These are phyloP conservation scores for Penicillium nucicola DNA, from an alignment of 495 filamentous ascomycete species.

Conservation along the genomic window DNA sequence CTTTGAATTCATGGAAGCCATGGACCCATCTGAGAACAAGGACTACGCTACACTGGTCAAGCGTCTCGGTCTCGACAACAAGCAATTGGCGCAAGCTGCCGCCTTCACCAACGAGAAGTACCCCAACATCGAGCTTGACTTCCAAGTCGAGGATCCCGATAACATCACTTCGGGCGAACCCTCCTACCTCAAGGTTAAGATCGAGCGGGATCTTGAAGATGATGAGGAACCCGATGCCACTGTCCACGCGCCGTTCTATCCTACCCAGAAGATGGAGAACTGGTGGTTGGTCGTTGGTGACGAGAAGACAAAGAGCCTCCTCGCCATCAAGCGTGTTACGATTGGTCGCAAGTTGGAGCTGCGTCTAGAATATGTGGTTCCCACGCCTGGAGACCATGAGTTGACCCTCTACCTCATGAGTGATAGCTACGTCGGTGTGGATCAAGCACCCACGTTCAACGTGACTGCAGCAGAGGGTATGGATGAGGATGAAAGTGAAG, in stretches of 20 bases:
- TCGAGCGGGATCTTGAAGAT: conserved; percentile 80
- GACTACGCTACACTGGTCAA: conserved; percentile 73
- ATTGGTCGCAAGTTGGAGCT: conserved; percentile 74
- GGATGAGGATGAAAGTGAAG: conserved; percentile 90
- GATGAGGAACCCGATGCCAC: conserved; percentile 74
- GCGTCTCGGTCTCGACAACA: conserved; percentile 71
- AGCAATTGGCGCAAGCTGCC: conserved; percentile 83
- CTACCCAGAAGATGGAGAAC: conserved; percentile 89
- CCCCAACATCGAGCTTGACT: conserved; percentile 86
- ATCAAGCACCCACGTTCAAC: conserved; percentile 88
- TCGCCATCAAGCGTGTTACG: conserved; percentile 93
- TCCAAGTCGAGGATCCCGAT: conserved; percentile 79
- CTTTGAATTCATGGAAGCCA: conserved; percentile 97
- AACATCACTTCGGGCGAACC: conserved; percentile 75
- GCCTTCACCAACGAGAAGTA: conserved; percentile 96
- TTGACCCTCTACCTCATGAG: conserved; percentile 94
- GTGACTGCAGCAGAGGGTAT: conserved; percentile 86
- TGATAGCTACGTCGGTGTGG: conserved; percentile 95
- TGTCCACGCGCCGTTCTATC: conserved; percentile 96
- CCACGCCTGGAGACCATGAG: conserved; percentile 78
- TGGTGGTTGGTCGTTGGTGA: conserved; percentile 95
- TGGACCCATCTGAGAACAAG: conserved; percentile 89
- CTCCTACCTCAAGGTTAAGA: conserved; percentile 78
- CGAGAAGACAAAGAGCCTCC: conserved; percentile 76
- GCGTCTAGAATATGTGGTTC: conserved; percentile 84